These are phyloP conservation scores for Phytophthora colocasiae DNA, from an alignment of 352 stramenopile genomes.

Conservation along the genomic window DNA sequence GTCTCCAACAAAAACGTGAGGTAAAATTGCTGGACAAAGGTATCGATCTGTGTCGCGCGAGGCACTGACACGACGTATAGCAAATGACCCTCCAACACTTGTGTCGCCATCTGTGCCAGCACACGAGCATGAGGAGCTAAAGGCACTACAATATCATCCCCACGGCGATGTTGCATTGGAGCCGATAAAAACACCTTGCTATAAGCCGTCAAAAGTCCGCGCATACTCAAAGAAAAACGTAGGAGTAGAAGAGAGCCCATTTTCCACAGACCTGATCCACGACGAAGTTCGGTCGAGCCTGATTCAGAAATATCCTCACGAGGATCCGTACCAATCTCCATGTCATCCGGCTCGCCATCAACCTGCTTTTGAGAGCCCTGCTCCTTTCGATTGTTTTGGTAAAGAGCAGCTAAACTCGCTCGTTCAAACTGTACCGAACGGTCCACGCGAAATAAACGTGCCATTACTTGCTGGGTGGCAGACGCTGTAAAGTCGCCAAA, in stretches of 20 bases:
- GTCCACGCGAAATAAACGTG: constrained; percentile 75
- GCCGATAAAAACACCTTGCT: constrained; percentile 73
- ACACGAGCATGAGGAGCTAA: constrained; percentile 67
- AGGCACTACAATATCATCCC: constrained; percentile 62
- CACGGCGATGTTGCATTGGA: constrained; percentile 69
- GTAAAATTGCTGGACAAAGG: constrained; percentile 80
- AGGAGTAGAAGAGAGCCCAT: constrained; percentile 80
- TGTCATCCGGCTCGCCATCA: constrained; percentile 21
- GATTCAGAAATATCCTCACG: constrained; percentile 8
- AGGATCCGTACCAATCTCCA: constrained; percentile 14
- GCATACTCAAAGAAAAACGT: constrained; percentile 78
- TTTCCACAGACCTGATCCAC: constrained; percentile 70
- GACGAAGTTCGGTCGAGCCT: constrained; percentile 1
- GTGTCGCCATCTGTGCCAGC: constrained; percentile 50
- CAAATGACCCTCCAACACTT: constrained; percentile 60
- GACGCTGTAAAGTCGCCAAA: constrained; percentile 77
- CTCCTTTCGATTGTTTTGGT: constrained; percentile 49
- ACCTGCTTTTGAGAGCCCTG: constrained; percentile 12
- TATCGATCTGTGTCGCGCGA: constrained; percentile 54
- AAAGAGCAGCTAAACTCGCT: constrained; percentile 60
- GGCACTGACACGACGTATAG: constrained; percentile 53
- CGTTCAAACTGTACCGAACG: constrained; percentile 79
- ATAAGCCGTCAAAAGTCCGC: constrained; percentile 67
- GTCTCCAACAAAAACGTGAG: constrained; percentile 84
- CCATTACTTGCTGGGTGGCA: constrained; percentile 60